Conservation (phyloP, 106 monocot species). For the Dendrobium officinale region DNA sequence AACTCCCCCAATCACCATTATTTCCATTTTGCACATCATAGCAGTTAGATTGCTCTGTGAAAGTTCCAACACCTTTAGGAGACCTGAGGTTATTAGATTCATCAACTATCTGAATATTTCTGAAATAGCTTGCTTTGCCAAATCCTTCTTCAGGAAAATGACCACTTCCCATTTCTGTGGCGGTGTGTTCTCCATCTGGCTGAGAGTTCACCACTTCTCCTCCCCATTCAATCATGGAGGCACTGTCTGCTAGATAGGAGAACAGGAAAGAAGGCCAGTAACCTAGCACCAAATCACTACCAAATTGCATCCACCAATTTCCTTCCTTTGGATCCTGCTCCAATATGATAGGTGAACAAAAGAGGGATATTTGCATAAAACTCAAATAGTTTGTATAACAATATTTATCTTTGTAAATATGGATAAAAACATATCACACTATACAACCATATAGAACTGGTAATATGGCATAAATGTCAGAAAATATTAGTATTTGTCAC, state of each 20-base stretch:
- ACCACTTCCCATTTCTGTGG: constrained; percentile 56
- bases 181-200: constrained; percentile 38
- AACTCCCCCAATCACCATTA: constrained; percentile 43
- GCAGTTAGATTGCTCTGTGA: constrained; percentile 49
- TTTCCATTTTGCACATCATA: constrained; percentile 40
- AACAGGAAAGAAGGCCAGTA: constrained; percentile 54
- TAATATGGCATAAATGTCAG: too few relatives aligned
- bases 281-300: constrained; percentile 35
- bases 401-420: too few relatives aligned
- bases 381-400: too few relatives aligned
- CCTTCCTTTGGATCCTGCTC: constrained; percentile 41
- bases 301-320: constrained; percentile 61
- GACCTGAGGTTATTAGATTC: constrained; percentile 34
- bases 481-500: too few relatives aligned
- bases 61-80: constrained; percentile 28
- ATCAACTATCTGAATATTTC: constrained; percentile 48
- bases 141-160: constrained; percentile 53
- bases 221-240: constrained; percentile 52
- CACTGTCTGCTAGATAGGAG: constrained; percentile 35
- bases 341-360: neutral
- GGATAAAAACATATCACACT: too few relatives aligned
- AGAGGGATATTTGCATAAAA: too few relatives aligned
- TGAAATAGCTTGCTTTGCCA: constrained; percentile 44
- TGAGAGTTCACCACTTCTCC: constrained; percentile 48
- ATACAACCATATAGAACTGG: too few relatives aligned